Conservation (phyloP, 1,139 yeast species). For the Geotrichum reessii region DNA sequence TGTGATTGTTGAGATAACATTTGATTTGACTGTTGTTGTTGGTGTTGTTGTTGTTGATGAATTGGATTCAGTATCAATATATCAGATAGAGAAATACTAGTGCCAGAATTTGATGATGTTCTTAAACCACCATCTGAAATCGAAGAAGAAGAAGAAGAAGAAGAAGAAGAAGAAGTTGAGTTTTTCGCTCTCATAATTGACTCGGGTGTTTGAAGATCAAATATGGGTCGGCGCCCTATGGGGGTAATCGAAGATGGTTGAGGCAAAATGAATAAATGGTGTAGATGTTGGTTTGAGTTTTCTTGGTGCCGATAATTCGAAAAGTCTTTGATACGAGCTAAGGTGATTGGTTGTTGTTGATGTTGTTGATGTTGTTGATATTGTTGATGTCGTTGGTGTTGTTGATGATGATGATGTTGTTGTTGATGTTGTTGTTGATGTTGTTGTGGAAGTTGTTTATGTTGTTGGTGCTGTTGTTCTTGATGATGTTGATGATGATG, state of each 20-base stretch:
- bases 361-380: too few species aligned
- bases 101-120: not conserved
- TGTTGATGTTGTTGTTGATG: not conserved
- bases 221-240: not conserved
- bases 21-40: not conserved
- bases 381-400: too few species aligned
- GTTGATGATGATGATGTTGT: too few species aligned
- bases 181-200: not conserved
- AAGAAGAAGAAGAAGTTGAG: not conserved
- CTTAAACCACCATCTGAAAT: not conserved
- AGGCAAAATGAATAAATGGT: not conserved
- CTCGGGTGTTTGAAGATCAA: not conserved
- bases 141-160: not conserved
- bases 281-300: not conserved
- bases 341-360: not conserved
- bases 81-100: not conserved
- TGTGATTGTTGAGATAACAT: not conserved
- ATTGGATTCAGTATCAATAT: not conserved
- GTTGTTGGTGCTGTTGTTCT: too few species aligned
- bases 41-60: not conserved
- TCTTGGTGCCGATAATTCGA: not conserved
- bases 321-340: not conserved
- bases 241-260: not conserved
- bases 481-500: too few species aligned
- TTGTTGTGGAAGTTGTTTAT: too few species aligned